Evolutionary conservation across 495 filamentous ascomycete species (phyloP).

Genomic region (Penicillium coffeae): DNA sequence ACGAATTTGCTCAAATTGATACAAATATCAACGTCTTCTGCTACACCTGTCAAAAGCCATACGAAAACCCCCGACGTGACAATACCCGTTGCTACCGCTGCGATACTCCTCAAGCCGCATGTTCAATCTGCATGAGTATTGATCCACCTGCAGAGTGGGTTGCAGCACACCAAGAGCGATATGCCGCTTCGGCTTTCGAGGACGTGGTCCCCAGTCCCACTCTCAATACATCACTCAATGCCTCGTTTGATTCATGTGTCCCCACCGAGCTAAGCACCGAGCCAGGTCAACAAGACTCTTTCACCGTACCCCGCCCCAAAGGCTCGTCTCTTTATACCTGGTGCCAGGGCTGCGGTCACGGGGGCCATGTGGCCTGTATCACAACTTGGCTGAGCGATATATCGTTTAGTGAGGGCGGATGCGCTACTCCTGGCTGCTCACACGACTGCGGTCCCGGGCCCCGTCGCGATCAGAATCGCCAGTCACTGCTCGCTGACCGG

Average conservation of each 20-base stretch:
- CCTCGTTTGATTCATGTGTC: conserved; percentile 23
- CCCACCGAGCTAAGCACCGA: conserved; percentile 30
- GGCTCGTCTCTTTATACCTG: conserved; percentile 56
- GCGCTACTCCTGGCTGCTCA: conserved; percentile 67
- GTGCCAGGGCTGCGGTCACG: conserved; percentile 73
- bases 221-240: conserved; percentile 17
- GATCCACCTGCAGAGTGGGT: conserved; percentile 51
- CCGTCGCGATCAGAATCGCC: conserved; percentile 46
- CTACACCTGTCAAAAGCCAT: conserved; percentile 44
- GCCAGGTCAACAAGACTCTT: conserved; percentile 15
- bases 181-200: conserved; percentile 12
- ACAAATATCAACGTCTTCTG: conserved; percentile 46
- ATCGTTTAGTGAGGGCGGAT: conserved; percentile 62
- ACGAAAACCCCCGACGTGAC: conserved; percentile 40
- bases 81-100: conserved; percentile 44
- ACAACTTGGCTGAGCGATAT: conserved; percentile 58
- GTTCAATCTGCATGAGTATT: conserved; percentile 43
- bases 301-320: conserved; percentile 23
- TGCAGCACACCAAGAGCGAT: conserved; percentile 15
- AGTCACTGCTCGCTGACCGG: conserved; percentile 27
- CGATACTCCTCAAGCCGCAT: conserved; percentile 40
- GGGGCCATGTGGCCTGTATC: conserved; percentile 68
- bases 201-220: conserved; percentile 1
- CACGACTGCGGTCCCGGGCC: conserved; percentile 68
- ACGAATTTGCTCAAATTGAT: conserved; percentile 52